Base-by-base conservation (phyloP, 106 monocot species). In the Dioscorea alata region DNA sequence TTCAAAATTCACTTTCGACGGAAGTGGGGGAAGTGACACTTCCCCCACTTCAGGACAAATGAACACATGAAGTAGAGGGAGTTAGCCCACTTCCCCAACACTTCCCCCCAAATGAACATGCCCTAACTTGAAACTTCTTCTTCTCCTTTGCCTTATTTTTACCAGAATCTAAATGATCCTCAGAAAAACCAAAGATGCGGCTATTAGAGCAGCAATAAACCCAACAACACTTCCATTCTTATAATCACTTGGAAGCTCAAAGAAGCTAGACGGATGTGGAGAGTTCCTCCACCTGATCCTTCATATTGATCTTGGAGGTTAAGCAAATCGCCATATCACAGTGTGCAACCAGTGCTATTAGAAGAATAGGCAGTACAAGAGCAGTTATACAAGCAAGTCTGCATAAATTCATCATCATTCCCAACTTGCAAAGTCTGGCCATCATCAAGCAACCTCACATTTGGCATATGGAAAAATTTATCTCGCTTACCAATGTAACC, bases 281-380 rank as follows among this genome's bases (percentile, higher is more conserved):
- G 17, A 8, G 63, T 24, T 63, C 28, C 63, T 4, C 28, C 33
- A 34, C 13, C 20, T 20, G 4, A 15, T 6, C 25, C 57, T 6
- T 17, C 28, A 16, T 21, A 20, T 14, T 22, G 23, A 21, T 74
- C 33, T 58, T 57, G 74, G 8, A 75, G 59, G 52, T 69, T 69
- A 22, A 31, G 17, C 19, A 69, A 10, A 8, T 69, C 5, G 2
- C 33, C 57, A 54, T 69, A 19, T 57, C 69, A 69, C 3, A 69
- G 2, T 6, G 33, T 51, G 15, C 67, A 67, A 10, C 4, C 22
- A 9, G 21, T 50, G 14, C 13, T 20, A 57, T n/a, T n/a, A n/a
- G 31, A 68, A 23, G 75, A 19, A 54, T 68, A 68, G 21, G 75
- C 75, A 16, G 67, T 52, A 13, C 75, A 75, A 49, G 67, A 75